Evolutionary conservation across 768 basidiomycete genomes (phyloP), one percentile per base, ranked within the genome.

Genomic region (Saitozyma podzolica): DNA sequence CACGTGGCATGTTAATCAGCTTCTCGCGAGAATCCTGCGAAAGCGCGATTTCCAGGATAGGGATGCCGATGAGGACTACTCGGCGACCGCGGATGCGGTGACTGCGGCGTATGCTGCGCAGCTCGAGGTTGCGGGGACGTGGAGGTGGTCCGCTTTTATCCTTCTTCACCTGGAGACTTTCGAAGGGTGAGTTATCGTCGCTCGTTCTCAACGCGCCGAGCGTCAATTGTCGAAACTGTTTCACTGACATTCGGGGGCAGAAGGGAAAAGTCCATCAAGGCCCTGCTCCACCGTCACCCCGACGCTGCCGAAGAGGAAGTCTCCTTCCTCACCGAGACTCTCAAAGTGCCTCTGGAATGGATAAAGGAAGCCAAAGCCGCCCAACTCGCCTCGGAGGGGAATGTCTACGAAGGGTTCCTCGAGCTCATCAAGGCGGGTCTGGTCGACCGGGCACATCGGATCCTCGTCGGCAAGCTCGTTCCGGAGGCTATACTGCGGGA

Each of bases 1-100:
- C 59, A 84, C 90, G 8, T 99, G 95, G 95, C 92, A 97, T 80
- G 74, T 97, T 41, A 97, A 95, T 77, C 85, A 92, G 58, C 82
- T 98, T 41, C 82, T 98, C 52, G 89, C 92, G 14, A 85, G 89
- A 29, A 89, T 88, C 63, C 86, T 96, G 81, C 84, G 88, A 37
- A 80, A 89, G 43, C 85, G 93, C 19, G 94, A 97, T 76, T 89
- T 95, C 68, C 85, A 86, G n/a, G 95, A 97, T 76, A 85, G 93
- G 9, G 80, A 77, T 43, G 20, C 17, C 7, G 82, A 80, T 4
- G 84, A 82, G 8, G 82, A 93, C 0, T 89, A 91, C 73, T 91
- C 89, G 76, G 86, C 87, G 8, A 88, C 84, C 54, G 93, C 93
- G 3, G 92, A 97, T 80, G 75, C 87, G 42, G 80, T 98, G 37